phyloP scores from a whole-genome alignment of 306 rosid species.

The Begonia loranthoides region DNA sequence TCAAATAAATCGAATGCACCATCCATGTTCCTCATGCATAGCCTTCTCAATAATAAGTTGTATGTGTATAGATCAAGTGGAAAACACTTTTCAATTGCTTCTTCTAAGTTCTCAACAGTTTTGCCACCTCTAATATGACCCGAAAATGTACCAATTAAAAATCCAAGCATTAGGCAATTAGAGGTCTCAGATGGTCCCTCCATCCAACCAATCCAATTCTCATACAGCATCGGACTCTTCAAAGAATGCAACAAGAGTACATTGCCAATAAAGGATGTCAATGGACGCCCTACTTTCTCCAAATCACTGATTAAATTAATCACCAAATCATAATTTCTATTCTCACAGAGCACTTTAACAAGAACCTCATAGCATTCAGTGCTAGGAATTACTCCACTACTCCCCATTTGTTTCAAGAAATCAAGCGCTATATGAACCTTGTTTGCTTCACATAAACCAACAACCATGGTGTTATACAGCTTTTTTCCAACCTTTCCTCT shows the following conservation, averaged over 20 bases:
- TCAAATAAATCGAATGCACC: too few species aligned
- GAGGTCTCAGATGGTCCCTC: conserved; percentile 24
- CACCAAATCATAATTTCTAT: conserved; percentile 27
- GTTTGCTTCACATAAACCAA: conserved; percentile 36
- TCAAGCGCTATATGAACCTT: conserved; percentile 30
- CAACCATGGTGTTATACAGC: conserved; percentile 26
- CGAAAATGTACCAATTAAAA: conserved; percentile 49
- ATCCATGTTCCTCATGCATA: too few species aligned
- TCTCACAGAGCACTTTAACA: conserved; percentile 29
- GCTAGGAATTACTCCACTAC: conserved; percentile 30
- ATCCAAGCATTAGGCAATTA: conserved; percentile 28
- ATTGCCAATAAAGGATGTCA: conserved; percentile 67
- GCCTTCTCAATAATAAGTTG: too few species aligned
- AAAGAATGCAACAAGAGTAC: conserved; percentile 42
- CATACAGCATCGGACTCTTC: conserved; percentile 32
- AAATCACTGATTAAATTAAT: conserved; percentile 34
- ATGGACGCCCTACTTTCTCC: conserved; percentile 44
- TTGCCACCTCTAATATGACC: conserved; percentile 30
- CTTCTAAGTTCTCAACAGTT: too few species aligned
- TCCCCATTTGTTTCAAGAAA: conserved; percentile 28
- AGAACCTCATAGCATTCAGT: conserved; percentile 47
- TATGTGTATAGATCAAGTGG: too few species aligned
- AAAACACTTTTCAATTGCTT: too few species aligned
- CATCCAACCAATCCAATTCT: conserved; percentile 28
- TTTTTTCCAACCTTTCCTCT: conserved; percentile 18